Conservation (phyloP, 345 rosid genomes). For the Populus tremula region DNA sequence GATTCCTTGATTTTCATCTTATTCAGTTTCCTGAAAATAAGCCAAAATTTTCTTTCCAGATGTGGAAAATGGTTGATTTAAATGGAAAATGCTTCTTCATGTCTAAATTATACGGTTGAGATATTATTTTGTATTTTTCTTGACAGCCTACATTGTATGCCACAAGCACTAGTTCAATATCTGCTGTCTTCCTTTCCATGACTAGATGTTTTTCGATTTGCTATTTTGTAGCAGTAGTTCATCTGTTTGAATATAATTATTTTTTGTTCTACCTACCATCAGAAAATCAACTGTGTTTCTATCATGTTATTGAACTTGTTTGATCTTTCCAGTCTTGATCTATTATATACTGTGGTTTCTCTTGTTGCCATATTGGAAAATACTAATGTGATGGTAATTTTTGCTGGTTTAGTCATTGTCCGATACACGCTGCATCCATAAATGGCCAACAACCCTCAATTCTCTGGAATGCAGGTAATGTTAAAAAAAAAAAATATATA, state of each 20-base stretch:
- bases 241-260: background rate
- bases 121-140: conserved; percentile 1
- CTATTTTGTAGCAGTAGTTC: background rate
- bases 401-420: conserved; percentile 3
- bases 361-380: conserved; percentile 7
- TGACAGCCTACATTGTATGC: conserved; percentile 6
- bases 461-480: conserved; percentile 65
- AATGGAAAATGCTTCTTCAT: background rate
- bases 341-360: background rate
- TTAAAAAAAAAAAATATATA: too few species aligned
- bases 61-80: background rate
- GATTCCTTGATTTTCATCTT: background rate
- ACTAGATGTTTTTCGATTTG: conserved; percentile 1
- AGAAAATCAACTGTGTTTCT: background rate
- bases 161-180: background rate
- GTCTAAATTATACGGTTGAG: background rate
- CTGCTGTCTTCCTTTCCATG: conserved; percentile 7
- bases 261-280: background rate
- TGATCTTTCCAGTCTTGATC: background rate
- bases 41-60: background rate
- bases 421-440: conserved; percentile 27
- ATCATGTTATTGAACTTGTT: background rate
- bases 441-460: conserved; percentile 79
- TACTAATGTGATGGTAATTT: conserved; percentile 10
- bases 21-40: background rate